These are phyloP conservation scores for Allantophomopsis cytisporea DNA, from an alignment of 2,329 filamentous ascomycete species.

Conservation along the genomic window DNA sequence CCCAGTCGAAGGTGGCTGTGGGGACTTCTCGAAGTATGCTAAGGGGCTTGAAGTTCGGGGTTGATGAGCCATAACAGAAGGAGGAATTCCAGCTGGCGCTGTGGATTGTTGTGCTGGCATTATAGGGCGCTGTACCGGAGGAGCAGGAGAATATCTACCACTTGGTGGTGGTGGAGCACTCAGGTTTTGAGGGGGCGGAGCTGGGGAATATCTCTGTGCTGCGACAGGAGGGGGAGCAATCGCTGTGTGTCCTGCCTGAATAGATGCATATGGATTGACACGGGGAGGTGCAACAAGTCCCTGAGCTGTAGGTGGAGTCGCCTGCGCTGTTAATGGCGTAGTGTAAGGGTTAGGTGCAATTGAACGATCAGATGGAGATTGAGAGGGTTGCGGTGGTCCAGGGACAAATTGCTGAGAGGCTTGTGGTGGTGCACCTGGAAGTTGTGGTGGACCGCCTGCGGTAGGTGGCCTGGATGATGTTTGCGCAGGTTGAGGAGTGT, in stretches of 20 bases:
- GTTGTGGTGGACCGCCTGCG: too few relatives aligned
- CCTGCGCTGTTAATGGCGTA: slow-evolving; percentile 6
- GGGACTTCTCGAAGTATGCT: slow-evolving; percentile 43
- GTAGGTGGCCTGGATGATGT: too few relatives aligned
- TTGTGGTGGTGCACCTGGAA: too few relatives aligned
- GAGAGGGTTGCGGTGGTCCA: slow-evolving; percentile 2
- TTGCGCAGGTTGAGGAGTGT: slow-evolving; percentile 5
- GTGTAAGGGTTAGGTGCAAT: background rate
- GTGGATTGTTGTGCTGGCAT: slow-evolving; percentile 16
- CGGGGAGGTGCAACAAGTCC: slow-evolving; percentile 17
- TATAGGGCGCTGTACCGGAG: slow-evolving; percentile 14
- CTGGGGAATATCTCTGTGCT: slow-evolving; percentile 46
- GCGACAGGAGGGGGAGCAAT: slow-evolving; percentile 17
- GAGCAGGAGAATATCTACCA: slow-evolving; percentile 27
- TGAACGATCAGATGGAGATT: slow-evolving; percentile 2
- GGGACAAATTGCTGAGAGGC: background rate
- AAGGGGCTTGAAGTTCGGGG: slow-evolving; percentile 53
- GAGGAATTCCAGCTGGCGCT: slow-evolving; percentile 20
- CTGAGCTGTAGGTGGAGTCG: slow-evolving; percentile 5
- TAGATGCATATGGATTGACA: slow-evolving; percentile 16
- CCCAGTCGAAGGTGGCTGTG: slow-evolving; percentile 5
- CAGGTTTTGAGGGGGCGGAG: slow-evolving; percentile 24
- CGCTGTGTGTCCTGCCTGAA: slow-evolving; percentile 8
- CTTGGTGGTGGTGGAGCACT: slow-evolving; percentile 23
- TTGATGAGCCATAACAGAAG: slow-evolving; percentile 34